These are phyloP conservation scores for Balakata baccata DNA, from an alignment of 345 rosid genomes.

Conservation along the genomic window DNA sequence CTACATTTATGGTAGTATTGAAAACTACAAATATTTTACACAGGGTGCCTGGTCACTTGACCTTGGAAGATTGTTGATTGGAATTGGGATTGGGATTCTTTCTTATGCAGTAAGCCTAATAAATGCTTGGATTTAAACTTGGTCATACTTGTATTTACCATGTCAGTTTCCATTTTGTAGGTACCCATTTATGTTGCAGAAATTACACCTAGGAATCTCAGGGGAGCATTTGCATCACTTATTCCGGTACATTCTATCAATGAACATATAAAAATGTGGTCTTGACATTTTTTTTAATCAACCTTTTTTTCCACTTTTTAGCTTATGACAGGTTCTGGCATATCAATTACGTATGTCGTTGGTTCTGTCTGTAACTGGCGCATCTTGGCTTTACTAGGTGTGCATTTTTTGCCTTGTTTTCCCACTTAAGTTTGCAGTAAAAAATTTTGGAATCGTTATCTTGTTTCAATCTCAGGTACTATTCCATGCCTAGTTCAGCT, in stretches of 20 bases:
- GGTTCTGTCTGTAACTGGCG: constrained; percentile 38
- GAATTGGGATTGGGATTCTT: constrained; percentile 40
- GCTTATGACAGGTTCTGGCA: constrained; percentile 28
- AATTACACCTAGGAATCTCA: constrained; percentile 25
- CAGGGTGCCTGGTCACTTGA: constrained; percentile 38
- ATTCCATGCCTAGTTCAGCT: constrained; percentile 36
- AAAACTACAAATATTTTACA: not conserved
- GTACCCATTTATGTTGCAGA: constrained; percentile 33
- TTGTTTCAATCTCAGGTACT: constrained; percentile 29
- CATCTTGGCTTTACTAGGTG: constrained; percentile 28
- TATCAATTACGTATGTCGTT: constrained; percentile 19
- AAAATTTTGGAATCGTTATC: too few species aligned
- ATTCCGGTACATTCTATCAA: constrained; percentile 16
- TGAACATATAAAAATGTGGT: too few species aligned
- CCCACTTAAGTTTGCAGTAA: too few species aligned
- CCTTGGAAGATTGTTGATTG: constrained; percentile 38
- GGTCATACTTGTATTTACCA: too few species aligned
- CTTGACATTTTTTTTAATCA: too few species aligned
- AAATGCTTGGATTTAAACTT: not conserved
- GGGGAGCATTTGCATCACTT: constrained; percentile 26
- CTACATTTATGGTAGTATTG: not conserved
- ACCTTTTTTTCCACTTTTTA: not conserved
- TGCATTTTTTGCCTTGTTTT: too few species aligned
- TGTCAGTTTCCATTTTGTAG: constrained; percentile 2
- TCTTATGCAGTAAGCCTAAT: constrained; percentile 32